Evolutionary conservation across 2,329 filamentous ascomycete species (phyloP).

Genomic region (Xylariaceae sp.): DNA sequence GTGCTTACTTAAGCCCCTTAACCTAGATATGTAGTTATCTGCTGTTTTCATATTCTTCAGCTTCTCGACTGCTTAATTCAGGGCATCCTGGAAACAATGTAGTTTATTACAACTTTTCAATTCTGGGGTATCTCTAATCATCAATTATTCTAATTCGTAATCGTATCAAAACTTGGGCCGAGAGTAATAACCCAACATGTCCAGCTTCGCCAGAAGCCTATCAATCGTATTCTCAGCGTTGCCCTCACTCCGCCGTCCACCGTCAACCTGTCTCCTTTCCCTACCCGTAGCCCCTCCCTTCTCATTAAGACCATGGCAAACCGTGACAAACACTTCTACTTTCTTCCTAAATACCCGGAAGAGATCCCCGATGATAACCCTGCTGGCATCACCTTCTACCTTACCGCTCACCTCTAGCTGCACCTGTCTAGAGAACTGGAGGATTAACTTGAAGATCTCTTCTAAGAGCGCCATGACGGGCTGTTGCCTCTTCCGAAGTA

Average conservation of each 20-base stretch:
- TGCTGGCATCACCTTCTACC: conserved; percentile 25
- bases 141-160: not conserved
- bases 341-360: conserved; percentile 66
- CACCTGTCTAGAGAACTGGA: conserved; percentile 59
- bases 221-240: conserved; percentile 57
- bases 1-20: not conserved
- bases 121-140: conserved; percentile 23
- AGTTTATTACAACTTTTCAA: not conserved
- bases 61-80: too few species aligned
- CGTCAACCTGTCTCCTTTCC: conserved; percentile 26
- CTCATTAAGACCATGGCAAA: conserved; percentile 62
- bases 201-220: conserved; percentile 62
- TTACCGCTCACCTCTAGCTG: conserved; percentile 38
- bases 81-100: not conserved
- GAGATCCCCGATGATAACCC: conserved; percentile 38
- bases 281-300: conserved; percentile 48
- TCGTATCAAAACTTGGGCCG: conserved; percentile 23
- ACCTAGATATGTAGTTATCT: not conserved
- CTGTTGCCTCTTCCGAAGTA: conserved; percentile 69
- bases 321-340: conserved; percentile 66
- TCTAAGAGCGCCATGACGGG: conserved; percentile 69
- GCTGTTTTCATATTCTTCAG: not conserved
- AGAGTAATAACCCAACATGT: conserved; percentile 64
- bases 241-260: conserved; percentile 34
- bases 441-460: conserved; percentile 66